Evolutionary conservation across 2,329 filamentous ascomycete genomes (phyloP), one percentile per base, ranked within the genome.

Genomic region (Exophiala viscosa): DNA sequence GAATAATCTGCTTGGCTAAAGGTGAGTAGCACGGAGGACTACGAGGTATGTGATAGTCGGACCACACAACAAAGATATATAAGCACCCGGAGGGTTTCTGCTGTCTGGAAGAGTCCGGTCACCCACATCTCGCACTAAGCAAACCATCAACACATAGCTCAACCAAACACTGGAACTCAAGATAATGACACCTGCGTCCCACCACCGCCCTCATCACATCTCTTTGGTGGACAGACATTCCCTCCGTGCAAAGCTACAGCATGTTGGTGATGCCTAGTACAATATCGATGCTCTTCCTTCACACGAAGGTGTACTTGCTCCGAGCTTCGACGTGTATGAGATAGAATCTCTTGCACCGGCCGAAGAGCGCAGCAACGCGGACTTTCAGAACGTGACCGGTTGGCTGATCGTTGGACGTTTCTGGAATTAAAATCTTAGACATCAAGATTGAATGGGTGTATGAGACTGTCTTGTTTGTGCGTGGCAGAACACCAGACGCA

Each of bases 251-350:
- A 54, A 50, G 43, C 43, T 54, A 38, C 36, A 47, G 8, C 47
- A 54, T 18, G 18, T 33, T 8, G 52, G 52, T 11, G 52, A 54
- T 36, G 17, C 43, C 5, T 54, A 54, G 20, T 50, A 54, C 17
- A 54, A 50, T 32, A 35, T 54, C 31, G 52, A 54, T 20, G 47
- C 41, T 9, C n/a, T 54, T 23, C 52, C 52, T 7, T 54, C 52
- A 31, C 52, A 54, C 13, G 41, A 44, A 7, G 52, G 52, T 13
- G 43, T 54, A 8, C 32, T 47, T 6, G 47, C 52, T 11, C 52
- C 52, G 8, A 50, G 50, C 36, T 50, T 54, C 33, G 52, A 54
- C n/a, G 38, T 50, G 18, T 50, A 40, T 40, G 52, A 54, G n/a
- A 34, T 48, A 18, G 18, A 36, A 9, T 38, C 45, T 13, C n/a